phyloP scores from a whole-genome alignment of 805 yeast genomes.

The Cephaloascus albidus region DNA sequence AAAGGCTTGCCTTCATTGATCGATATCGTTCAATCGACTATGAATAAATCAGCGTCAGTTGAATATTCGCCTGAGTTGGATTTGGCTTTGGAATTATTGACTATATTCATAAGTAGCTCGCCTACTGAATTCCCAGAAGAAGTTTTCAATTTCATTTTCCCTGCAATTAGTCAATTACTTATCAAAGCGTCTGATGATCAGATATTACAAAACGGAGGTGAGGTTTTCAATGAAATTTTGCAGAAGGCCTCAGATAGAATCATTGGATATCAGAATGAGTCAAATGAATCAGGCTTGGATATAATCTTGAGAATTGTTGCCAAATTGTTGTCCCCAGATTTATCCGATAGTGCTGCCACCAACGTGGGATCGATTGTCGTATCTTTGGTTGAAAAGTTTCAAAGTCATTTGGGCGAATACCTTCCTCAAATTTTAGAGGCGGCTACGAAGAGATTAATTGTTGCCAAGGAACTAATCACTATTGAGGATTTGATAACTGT shows the following conservation, averaged over 20 bases:
- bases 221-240: conserved; percentile 56
- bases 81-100: conserved; percentile 48
- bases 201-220: conserved; percentile 69
- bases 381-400: conserved; percentile 46
- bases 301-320: conserved; percentile 56
- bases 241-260: conserved; percentile 26
- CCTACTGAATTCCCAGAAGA: conserved; percentile 28
- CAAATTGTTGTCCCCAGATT: conserved; percentile 58
- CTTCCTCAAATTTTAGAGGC: conserved; percentile 60
- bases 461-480: conserved; percentile 63
- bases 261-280: conserved; percentile 18
- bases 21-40: conserved; percentile 21
- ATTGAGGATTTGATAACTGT: conserved; percentile 72
- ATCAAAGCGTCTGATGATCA: conserved; percentile 59
- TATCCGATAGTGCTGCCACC: conserved; percentile 75
- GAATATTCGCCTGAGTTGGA: conserved; percentile 56
- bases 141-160: conserved; percentile 33
- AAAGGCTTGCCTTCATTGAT: conserved; percentile 44
- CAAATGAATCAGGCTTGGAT: conserved; percentile 38
- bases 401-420: conserved; percentile 27
- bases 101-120: conserved; percentile 36
- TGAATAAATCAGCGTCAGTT: conserved; percentile 14
- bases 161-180: conserved; percentile 29
- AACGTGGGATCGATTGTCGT: conserved; percentile 63
- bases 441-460: conserved; percentile 54